These are phyloP conservation scores for Austroboletus niveus DNA, from an alignment of 1,284 basidiomycete species.

Conservation along the genomic window DNA sequence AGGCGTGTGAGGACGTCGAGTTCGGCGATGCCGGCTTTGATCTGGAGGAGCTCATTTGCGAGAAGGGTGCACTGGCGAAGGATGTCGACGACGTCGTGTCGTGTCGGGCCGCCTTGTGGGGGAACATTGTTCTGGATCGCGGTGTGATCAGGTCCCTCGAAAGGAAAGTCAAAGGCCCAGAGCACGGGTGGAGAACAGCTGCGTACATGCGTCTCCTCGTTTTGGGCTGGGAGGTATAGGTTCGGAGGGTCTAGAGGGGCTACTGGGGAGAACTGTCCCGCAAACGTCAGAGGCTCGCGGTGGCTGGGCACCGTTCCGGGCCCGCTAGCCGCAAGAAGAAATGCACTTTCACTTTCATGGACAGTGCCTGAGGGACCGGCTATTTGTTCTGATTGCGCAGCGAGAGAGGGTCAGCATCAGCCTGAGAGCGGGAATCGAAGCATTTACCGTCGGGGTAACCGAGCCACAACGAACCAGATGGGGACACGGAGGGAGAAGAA, in stretches of 20 bases:
- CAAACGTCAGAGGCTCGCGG: neutral
- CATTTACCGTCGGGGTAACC: constrained; percentile 8
- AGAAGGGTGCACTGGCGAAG: neutral
- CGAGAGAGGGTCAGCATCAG: constrained; percentile 1
- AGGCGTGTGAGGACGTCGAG: neutral
- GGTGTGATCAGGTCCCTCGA: neutral
- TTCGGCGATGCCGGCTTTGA: neutral
- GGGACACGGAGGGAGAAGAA: no score
- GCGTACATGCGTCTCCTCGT: neutral
- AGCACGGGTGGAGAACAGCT: neutral
- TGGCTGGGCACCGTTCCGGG: neutral
- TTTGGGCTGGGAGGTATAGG: neutral
- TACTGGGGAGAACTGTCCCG: neutral
- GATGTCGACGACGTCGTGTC: neutral
- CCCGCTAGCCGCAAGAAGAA: neutral
- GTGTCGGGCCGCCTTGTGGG: neutral
- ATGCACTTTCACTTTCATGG: neutral
- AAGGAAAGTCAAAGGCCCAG: neutral
- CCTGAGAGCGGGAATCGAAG: neutral
- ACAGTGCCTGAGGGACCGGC: constrained; percentile 1
- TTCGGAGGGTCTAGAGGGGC: neutral
- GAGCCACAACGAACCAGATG: no score
- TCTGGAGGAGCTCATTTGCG: neutral
- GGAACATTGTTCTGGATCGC: no score
- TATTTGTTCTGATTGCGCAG: neutral